These are phyloP conservation scores for Nematodospora anomalae DNA, from an alignment of 1,139 yeast genomes.

Conservation along the genomic window DNA sequence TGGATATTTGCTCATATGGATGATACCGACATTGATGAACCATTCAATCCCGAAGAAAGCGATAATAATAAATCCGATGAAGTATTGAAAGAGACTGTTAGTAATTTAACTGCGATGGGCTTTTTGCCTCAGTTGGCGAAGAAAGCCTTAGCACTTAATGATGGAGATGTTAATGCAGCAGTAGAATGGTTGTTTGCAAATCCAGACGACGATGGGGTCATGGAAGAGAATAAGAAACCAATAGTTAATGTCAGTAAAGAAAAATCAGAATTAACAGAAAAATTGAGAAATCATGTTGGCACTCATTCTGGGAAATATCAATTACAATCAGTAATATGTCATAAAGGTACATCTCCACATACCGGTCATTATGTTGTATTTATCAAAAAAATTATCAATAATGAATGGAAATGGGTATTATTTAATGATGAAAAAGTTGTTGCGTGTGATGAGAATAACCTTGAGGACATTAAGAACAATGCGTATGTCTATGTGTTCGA, in stretches of 20 bases:
- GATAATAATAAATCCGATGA: too few species aligned
- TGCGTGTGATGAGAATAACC: slow-evolving; percentile 57
- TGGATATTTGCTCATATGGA: slow-evolving; percentile 92
- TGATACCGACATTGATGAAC: slow-evolving; percentile 72
- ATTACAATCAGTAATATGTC: slow-evolving; percentile 79
- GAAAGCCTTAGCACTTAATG: slow-evolving; percentile 64
- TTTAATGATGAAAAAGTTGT: slow-evolving; percentile 96
- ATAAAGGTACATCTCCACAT: slow-evolving; percentile 90
- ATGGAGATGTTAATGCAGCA: slow-evolving; percentile 67
- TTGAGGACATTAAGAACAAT: slow-evolving; percentile 60
- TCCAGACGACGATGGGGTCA: slow-evolving; percentile 58
- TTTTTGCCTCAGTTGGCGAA: slow-evolving; percentile 60
- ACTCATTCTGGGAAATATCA: slow-evolving; percentile 36
- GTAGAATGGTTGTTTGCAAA: slow-evolving; percentile 87
- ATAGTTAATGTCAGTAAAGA: slow-evolving; percentile 25
- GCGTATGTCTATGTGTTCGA: slow-evolving; percentile 64
- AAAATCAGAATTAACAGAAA: slow-evolving; percentile 18
- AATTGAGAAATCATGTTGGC: slow-evolving; percentile 13
- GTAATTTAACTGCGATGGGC: slow-evolving; percentile 72
- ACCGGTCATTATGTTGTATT: slow-evolving; percentile 96
- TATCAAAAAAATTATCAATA: slow-evolving; percentile 46
- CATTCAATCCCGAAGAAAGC: slow-evolving; percentile 43
- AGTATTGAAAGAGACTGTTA: slow-evolving; percentile 44
- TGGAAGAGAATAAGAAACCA: slow-evolving; percentile 18
- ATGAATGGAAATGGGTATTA: slow-evolving; percentile 66